A percentile compares a stretch with the other conserved stretches of the same genome.
Evolutionary conservation across 768 basidiomycete genomes (phyloP).

Genomic region (Psilocybe sp.): DNA sequence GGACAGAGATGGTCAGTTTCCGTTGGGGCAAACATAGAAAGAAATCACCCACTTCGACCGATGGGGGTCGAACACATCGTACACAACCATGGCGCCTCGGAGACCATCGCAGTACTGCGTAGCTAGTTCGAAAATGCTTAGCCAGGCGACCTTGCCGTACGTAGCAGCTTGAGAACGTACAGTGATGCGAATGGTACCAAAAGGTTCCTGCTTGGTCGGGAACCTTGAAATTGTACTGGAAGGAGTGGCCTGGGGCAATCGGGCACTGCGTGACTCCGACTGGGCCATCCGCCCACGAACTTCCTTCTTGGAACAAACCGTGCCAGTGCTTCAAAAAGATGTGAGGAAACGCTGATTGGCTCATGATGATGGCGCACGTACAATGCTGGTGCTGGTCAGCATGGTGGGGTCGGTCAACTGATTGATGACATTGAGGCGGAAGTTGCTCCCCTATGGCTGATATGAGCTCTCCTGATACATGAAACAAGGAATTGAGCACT

Average conservation of each 20-base stretch:
- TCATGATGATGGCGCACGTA: not conserved
- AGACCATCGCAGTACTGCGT: constrained; percentile 59
- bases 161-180: constrained; percentile 25
- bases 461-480: not conserved
- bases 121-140: constrained; percentile 18
- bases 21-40: not conserved
- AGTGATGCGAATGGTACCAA: constrained; percentile 38
- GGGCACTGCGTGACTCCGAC: constrained; percentile 41
- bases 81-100: constrained; percentile 45
- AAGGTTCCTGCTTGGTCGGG: constrained; percentile 40
- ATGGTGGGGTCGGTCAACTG: constrained; percentile 33
- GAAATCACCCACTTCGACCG: constrained; percentile 10
- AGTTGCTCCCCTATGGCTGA: constrained; percentile 20
- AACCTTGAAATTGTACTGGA: constrained; percentile 35
- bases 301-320: constrained; percentile 34
- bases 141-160: not conserved
- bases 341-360: not conserved
- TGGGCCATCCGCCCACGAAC: constrained; percentile 40
- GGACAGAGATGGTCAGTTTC: constrained; percentile 1
- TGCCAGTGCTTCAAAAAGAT: constrained; percentile 39
- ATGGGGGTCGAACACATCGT: constrained; percentile 38
- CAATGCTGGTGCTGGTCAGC: constrained; percentile 34
- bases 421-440: constrained; percentile 41
- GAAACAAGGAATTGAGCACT: not conserved
- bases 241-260: constrained; percentile 34